Evolutionary conservation across 306 rosid species (phyloP), one percentile per base, ranked within the genome.

Genomic region (Vachellia collinsii): DNA sequence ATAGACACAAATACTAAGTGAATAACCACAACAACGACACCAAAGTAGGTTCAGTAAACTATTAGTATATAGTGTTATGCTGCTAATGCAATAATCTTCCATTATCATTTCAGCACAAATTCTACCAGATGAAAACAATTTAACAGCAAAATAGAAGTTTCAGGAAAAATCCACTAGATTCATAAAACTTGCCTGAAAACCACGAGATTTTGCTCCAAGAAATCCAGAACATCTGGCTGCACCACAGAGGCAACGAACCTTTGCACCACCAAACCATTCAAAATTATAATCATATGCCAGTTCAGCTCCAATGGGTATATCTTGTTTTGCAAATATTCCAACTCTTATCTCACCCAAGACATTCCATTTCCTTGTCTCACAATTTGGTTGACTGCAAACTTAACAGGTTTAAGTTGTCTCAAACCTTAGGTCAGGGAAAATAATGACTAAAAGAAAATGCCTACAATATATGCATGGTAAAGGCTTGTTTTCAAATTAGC

Each of bases 181-280:
- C n/a, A 54, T 38, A 77, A 78, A 77, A 70, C 77, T 42, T 85
- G 88, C 98, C 91, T 91, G 98, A 87, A 95, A 95, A 74, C 97
- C 99, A 75, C 97, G 99, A 77, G 98, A 95, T 80, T 93, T 95
- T 51, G 98, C 99, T 79, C 99, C 97, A 82, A 91, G 99, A 70
- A 95, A 95, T 87, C 96, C 99, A 19, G 94, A 93, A 79, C 98
- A 95, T 83, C 83, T 93, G 67, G 81, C 48, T 42, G 98, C 95
- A 81, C 99, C 99, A 87, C 99, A 94, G 61, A 89, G 97, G 90
- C 99, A 94, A 51, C 97, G 97, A 66, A 94, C 97, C 88, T 94
- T 94, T 58, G 93, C 89, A 75, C 99, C 97, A 4, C 99, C 99
- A 85, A 86, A 94, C 99, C 99, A 94, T 85, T 94, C 97, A 82